phyloP scores from a whole-genome alignment of 148 eudicot species.

The Heliosperma pusillum region DNA sequence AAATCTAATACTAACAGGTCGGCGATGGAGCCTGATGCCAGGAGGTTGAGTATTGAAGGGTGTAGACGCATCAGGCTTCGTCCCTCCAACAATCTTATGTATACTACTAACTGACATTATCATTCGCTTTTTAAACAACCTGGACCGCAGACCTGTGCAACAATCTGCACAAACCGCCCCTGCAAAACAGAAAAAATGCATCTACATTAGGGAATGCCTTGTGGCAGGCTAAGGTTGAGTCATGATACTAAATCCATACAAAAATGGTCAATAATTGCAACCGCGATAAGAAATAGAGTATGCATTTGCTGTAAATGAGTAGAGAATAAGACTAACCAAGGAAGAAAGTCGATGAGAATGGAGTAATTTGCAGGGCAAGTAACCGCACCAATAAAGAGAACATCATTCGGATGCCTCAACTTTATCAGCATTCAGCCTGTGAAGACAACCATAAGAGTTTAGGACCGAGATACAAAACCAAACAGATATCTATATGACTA shows the following conservation, averaged over 20 bases:
- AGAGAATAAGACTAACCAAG: conserved; percentile 49
- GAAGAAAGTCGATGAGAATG: conserved; percentile 86
- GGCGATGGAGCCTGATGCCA: conserved; percentile 92
- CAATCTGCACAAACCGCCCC: conserved; percentile 88
- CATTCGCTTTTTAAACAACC: conserved; percentile 82
- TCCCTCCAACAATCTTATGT: too few relatives aligned
- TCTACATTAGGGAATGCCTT: not conserved
- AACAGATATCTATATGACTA: too few relatives aligned
- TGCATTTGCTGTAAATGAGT: not conserved
- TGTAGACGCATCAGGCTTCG: conserved; percentile 66
- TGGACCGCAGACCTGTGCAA: conserved; percentile 75
- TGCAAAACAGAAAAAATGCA: conserved; percentile 24
- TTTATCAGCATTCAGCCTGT: conserved; percentile 94
- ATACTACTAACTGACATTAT: too few relatives aligned
- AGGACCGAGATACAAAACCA: too few relatives aligned
- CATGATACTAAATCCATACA: not conserved
- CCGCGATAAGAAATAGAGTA: not conserved
- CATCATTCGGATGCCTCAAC: conserved; percentile 96
- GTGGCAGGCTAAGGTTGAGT: not conserved
- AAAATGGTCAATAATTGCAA: not conserved
- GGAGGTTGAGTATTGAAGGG: conserved; percentile 60
- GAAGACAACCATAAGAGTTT: conserved; percentile 21
- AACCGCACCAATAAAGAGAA: conserved; percentile 99
- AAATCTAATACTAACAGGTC: conserved; percentile 64
- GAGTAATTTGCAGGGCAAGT: conserved; percentile 89